These are phyloP conservation scores for Spathaspora gorwiae DNA, from an alignment of 805 yeast genomes.

Conservation along the genomic window DNA sequence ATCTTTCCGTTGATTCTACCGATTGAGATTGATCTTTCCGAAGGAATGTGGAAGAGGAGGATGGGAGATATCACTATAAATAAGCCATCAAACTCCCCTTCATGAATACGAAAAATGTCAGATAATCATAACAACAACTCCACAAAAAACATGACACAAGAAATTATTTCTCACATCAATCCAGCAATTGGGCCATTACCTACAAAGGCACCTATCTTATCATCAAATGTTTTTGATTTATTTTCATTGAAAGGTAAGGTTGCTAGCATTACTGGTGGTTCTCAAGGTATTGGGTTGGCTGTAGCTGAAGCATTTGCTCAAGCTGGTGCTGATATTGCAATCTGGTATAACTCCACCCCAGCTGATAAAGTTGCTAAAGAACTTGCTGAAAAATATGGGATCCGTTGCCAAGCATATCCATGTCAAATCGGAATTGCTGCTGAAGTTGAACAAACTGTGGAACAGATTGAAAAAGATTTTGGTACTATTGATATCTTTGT, in stretches of 20 bases:
- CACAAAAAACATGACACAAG: background rate
- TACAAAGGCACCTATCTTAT: slow-evolving; percentile 43
- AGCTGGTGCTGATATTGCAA: slow-evolving; percentile 37
- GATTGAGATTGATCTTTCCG: background rate
- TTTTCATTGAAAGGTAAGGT: slow-evolving; percentile 28
- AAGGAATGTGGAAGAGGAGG: background rate
- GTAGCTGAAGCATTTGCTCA: slow-evolving; percentile 35
- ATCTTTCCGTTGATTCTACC: no score
- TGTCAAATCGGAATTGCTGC: slow-evolving; percentile 38
- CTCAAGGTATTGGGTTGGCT: slow-evolving; percentile 35
- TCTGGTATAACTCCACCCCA: slow-evolving; percentile 35
- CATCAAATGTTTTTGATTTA: slow-evolving; percentile 23
- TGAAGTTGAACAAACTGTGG: slow-evolving; percentile 30
- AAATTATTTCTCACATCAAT: slow-evolving; percentile 17
- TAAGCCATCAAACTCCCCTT: no score
- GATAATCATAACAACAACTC: no score
- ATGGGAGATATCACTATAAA: background rate
- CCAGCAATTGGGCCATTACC: slow-evolving; percentile 44
- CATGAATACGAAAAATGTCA: no score
- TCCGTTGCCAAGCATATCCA: slow-evolving; percentile 50
- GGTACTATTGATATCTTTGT: slow-evolving; percentile 39
- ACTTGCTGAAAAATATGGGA: slow-evolving; percentile 47
- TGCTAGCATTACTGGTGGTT: slow-evolving; percentile 35
- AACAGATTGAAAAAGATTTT: slow-evolving; percentile 28
- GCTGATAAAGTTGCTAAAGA: slow-evolving; percentile 36